Conservation (phyloP, 179 eudicot species). For the Dionaea muscipula region DNA sequence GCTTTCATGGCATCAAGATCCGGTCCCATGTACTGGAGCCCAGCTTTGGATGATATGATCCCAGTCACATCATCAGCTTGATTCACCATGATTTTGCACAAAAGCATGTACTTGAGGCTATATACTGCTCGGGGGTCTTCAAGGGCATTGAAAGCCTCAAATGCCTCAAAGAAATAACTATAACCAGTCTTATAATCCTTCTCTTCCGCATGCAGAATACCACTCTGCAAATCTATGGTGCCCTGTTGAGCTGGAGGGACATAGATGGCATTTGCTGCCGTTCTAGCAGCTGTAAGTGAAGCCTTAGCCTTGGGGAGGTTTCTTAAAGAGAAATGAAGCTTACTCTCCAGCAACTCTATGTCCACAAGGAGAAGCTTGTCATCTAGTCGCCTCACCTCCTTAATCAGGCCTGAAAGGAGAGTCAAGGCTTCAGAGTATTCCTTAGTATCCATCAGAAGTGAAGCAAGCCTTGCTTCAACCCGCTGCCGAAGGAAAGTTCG, state of each 20-base stretch:
- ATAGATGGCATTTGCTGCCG: constrained; percentile 90
- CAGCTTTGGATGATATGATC: too few species aligned
- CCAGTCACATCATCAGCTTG: too few species aligned
- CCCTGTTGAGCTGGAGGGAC: constrained; percentile 98
- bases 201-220: constrained; percentile 88
- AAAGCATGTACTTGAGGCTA: constrained; percentile 80
- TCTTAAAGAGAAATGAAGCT: constrained; percentile 90
- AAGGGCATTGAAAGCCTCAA: constrained; percentile 77
- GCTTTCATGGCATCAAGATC: too few species aligned
- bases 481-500: constrained; percentile 75
- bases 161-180: too few species aligned
- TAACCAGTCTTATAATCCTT: constrained; percentile 92
- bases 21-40: constrained; percentile 73
- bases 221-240: too few species aligned
- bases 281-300: too few species aligned
- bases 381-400: constrained; percentile 84
- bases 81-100: constrained; percentile 86
- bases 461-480: constrained; percentile 70
- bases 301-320: constrained; percentile 97
- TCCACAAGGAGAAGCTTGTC: constrained; percentile 90
- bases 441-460: constrained; percentile 75
- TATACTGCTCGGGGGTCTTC: constrained; percentile 74
- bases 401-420: constrained; percentile 60
- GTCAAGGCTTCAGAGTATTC: constrained; percentile 68
- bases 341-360: constrained; percentile 72